These are phyloP conservation scores for Kwoniella sp. DNA, from an alignment of 768 basidiomycete genomes.

Conservation along the genomic window DNA sequence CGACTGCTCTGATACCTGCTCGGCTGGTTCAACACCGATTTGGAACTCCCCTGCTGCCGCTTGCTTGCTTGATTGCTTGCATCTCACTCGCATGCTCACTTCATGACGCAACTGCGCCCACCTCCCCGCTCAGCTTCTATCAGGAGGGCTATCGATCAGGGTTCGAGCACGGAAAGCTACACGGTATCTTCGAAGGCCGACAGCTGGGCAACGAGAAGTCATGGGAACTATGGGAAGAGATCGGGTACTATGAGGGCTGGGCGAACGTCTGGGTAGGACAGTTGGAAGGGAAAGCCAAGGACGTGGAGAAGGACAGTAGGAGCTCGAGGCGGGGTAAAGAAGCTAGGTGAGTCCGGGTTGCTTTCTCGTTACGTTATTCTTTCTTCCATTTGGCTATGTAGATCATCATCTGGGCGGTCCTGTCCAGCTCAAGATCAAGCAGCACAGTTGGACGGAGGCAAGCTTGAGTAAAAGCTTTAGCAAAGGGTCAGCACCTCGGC, in stretches of 20 bases:
- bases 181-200: slow-evolving; percentile 87
- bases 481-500: too few species aligned
- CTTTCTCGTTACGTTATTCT: too few species aligned
- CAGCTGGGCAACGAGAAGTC: slow-evolving; percentile 86
- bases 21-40: too few species aligned
- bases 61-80: neutral
- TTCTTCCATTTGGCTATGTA: neutral
- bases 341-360: slow-evolving; percentile 52
- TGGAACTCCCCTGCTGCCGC: too few species aligned
- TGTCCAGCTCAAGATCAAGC: too few species aligned
- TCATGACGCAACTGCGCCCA: too few species aligned
- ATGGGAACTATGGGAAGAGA: slow-evolving; percentile 96
- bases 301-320: slow-evolving; percentile 1
- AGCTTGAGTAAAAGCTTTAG: too few species aligned
- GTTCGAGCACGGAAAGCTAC: slow-evolving; percentile 79
- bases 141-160: slow-evolving; percentile 76
- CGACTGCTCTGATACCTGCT: too few species aligned
- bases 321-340: slow-evolving; percentile 29
- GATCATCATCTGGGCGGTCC: too few species aligned
- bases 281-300: slow-evolving; percentile 10
- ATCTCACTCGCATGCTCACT: neutral
- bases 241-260: slow-evolving; percentile 89
- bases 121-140: slow-evolving; percentile 66
- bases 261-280: slow-evolving; percentile 65
- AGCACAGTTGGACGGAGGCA: too few species aligned